Conservation (phyloP, 2,329 filamentous ascomycete species). For the Cyanodermella asteris region DNA sequence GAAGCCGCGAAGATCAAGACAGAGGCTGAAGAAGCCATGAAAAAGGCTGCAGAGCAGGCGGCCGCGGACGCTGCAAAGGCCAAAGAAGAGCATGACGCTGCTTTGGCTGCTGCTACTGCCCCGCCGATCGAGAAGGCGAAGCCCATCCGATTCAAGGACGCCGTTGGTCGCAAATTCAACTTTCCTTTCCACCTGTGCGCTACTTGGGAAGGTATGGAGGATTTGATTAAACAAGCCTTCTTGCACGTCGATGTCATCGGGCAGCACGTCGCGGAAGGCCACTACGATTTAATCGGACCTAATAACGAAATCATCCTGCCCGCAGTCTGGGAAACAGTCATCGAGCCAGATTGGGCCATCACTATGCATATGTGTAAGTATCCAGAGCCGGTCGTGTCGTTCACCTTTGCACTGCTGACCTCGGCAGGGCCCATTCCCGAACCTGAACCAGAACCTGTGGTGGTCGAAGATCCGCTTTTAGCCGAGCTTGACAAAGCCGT, state of each 20-base stretch:
- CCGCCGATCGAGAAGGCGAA: conserved; percentile 36
- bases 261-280: conserved; percentile 52
- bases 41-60: conserved; percentile 17
- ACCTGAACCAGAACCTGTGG: no score
- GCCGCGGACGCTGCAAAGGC: conserved; percentile 15
- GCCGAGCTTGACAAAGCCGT: no score
- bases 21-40: conserved; percentile 18
- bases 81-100: conserved; percentile 12
- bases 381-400: conserved; percentile 30
- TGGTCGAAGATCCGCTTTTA: no score
- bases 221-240: conserved; percentile 68
- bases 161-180: conserved; percentile 73
- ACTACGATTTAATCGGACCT: conserved; percentile 61
- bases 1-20: conserved; percentile 15
- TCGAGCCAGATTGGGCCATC: conserved; percentile 55
- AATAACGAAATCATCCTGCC: conserved; percentile 67
- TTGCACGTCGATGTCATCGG: conserved; percentile 55
- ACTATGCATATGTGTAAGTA: conserved; percentile 48
- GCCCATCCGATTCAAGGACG: conserved; percentile 78
- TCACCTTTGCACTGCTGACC: no score
- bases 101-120: conserved; percentile 15
- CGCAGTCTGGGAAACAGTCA: conserved; percentile 58
- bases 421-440: no score
- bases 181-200: conserved; percentile 74
- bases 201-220: conserved; percentile 71